Conservation (phyloP, 2,329 filamentous ascomycete species). For the Aspergillus fumigatus region DNA sequence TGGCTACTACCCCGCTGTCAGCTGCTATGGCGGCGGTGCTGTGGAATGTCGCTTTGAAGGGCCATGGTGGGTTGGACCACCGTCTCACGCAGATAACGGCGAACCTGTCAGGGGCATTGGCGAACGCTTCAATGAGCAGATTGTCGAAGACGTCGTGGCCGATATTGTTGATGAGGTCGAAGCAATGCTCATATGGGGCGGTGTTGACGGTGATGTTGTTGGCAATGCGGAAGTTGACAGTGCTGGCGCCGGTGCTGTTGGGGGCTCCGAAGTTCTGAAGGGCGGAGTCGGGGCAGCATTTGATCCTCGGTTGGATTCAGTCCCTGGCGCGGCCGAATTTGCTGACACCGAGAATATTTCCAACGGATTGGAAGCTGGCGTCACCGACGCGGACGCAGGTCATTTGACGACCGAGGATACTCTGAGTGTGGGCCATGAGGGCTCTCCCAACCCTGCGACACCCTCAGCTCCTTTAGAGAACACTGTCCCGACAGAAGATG, state of each 20-base stretch:
- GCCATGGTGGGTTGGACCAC: constrained; percentile 83
- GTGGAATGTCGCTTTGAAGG: constrained; percentile 93
- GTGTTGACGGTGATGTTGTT: constrained; percentile 31
- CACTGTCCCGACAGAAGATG: constrained; percentile 22
- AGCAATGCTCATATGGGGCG: constrained; percentile 59
- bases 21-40: constrained; percentile 84
- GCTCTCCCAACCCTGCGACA: constrained; percentile 17
- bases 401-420: constrained; percentile 20
- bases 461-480: constrained; percentile 12
- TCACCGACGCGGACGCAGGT: constrained; percentile 9
- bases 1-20: constrained; percentile 91
- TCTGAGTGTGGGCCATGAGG: constrained; percentile 19
- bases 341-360: constrained; percentile 10
- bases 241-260: constrained; percentile 22
- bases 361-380: constrained; percentile 17
- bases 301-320: constrained; percentile 18
- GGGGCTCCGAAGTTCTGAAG: constrained; percentile 30
- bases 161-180: constrained; percentile 94
- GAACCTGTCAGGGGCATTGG: constrained; percentile 55
- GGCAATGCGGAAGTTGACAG: constrained; percentile 23
- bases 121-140: constrained; percentile 85
- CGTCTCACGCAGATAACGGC: constrained; percentile 46
- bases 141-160: constrained; percentile 88
- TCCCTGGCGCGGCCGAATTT: background rate
- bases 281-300: constrained; percentile 29